Evolutionary conservation across 1,284 basidiomycete species (phyloP).

Genomic region (Cutaneotrichosporon dermatis): DNA sequence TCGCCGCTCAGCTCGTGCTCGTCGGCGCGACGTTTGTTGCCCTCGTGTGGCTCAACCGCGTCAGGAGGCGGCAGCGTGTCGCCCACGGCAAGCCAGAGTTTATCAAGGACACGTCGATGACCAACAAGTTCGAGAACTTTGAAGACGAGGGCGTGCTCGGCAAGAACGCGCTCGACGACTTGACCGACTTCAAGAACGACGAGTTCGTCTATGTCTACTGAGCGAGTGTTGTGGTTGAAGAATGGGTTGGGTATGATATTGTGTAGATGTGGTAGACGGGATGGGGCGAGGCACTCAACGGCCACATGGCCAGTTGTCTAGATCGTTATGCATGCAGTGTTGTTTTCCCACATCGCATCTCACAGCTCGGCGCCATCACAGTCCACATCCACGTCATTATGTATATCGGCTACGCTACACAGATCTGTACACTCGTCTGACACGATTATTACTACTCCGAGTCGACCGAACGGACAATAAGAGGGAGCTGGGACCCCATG

Average conservation of each 20-base stretch:
- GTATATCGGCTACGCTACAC: too few species aligned
- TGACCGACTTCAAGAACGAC: constrained; percentile 32
- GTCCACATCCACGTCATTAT: too few species aligned
- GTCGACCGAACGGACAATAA: constrained; percentile 13
- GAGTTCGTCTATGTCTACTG: constrained; percentile 30
- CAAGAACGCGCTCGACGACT: constrained; percentile 20
- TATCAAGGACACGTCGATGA: constrained; percentile 33
- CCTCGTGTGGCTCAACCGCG: constrained; percentile 27
- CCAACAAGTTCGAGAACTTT: constrained; percentile 18
- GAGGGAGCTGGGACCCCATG: constrained; percentile 45
- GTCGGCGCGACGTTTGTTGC: constrained; percentile 10
- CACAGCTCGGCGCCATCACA: too few species aligned
- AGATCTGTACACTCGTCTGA: too few species aligned
- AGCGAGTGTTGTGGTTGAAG: not conserved
- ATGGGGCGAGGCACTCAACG: too few species aligned
- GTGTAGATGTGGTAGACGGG: too few species aligned
- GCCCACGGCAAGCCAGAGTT: constrained; percentile 32
- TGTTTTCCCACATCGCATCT: too few species aligned
- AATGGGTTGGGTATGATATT: not conserved
- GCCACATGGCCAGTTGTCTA: too few species aligned
- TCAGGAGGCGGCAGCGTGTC: constrained; percentile 28
- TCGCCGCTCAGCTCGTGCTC: constrained; percentile 10
- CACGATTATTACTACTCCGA: too few species aligned
- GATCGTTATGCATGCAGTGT: too few species aligned
- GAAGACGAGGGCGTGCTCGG: constrained; percentile 2